Base-by-base conservation (phyloP, 495 filamentous ascomycete genomes). In the Xylaria venustula region DNA sequence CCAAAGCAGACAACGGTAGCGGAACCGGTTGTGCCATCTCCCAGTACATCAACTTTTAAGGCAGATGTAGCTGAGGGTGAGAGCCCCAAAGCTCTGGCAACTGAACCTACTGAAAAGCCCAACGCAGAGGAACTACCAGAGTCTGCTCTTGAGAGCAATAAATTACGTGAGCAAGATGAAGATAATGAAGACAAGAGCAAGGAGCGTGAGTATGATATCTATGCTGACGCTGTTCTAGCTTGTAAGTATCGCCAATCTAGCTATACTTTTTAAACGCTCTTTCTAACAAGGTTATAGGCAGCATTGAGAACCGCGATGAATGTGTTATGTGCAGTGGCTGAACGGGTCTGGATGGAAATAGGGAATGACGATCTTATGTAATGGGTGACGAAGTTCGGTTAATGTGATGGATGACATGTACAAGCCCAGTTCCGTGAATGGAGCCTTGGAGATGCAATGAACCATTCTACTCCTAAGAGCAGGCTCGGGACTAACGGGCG, bases 241-340 rank as follows among this genome's bases (percentile, higher is more conserved):
- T 98, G 94, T 87, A 90, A 81, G 82, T 74, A 11, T 14, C 58
- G 36, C 45, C 54, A 1, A 55, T 25, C n/a, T 58, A 2, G n/a
- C n/a, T 5, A 17, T 19, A 3, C 41, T 36, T 36, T 14, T 3
- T 19, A 9, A 9, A n/a, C n/a, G 25, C 8, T 14, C 22, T 47
- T 53, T 11, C 73, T 77, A 67, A 78, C 48, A 59, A 62, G 28
- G 36, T 25, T 47, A 62, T 45, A 84, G 81, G 81, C 74, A 93
- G 90, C 78, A 96, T 96, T 70, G 90, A 96, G 76, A 93, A 96
- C 81, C 88, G 87, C 68, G 92, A 96, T 73, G 81, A 83, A 20
- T 96, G 92, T 74, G 64, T 93, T 0, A 96, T 96, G 92, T 96
- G 92, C 85, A 91, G 89, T 77, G 90, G 90, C 69, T 91, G 71